phyloP scores from a whole-genome alignment of 2,329 filamentous ascomycete genomes.

The Myotisia sp. region DNA sequence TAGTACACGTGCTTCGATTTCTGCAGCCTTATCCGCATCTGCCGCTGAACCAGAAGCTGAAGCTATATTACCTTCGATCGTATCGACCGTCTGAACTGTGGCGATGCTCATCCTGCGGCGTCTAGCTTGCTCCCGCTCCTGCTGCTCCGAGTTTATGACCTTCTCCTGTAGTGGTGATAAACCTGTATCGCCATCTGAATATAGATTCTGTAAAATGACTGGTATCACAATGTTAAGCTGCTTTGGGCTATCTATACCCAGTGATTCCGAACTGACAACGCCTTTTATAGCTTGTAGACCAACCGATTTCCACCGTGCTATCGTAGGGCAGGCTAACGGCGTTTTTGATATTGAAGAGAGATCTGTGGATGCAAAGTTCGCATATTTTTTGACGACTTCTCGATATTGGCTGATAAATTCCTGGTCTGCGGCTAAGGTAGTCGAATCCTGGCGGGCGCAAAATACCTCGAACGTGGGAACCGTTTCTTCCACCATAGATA shows the following conservation, averaged over 20 bases:
- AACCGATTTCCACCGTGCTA: conserved; percentile 61
- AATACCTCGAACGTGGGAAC: conserved; percentile 76
- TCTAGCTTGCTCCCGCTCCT: conserved; percentile 48
- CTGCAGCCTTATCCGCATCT: conserved; percentile 77
- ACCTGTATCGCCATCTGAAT: conserved; percentile 57
- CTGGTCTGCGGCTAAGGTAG: conserved; percentile 72
- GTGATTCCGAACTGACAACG: conserved; percentile 62
- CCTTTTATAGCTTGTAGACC: conserved; percentile 68
- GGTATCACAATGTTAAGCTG: conserved; percentile 70
- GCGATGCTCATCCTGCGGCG: conserved; percentile 64
- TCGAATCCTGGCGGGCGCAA: conserved; percentile 75
- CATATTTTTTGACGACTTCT: conserved; percentile 65
- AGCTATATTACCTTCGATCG: conserved; percentile 51
- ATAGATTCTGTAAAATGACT: conserved; percentile 73
- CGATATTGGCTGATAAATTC: conserved; percentile 71
- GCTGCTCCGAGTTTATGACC: conserved; percentile 53
- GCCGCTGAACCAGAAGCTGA: conserved; percentile 60
- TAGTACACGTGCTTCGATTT: conserved; percentile 72
- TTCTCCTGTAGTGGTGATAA: conserved; percentile 55
- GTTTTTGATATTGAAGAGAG: conserved; percentile 32
- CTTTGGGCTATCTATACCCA: conserved; percentile 59
- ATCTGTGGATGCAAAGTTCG: conserved; percentile 58
- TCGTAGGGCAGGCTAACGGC: conserved; percentile 53
- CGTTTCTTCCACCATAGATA: conserved; percentile 85
- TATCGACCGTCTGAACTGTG: conserved; percentile 59